Conservation (phyloP, 371 early-diverging fungal genomes). For the Saksenaea vasiformis region DNA sequence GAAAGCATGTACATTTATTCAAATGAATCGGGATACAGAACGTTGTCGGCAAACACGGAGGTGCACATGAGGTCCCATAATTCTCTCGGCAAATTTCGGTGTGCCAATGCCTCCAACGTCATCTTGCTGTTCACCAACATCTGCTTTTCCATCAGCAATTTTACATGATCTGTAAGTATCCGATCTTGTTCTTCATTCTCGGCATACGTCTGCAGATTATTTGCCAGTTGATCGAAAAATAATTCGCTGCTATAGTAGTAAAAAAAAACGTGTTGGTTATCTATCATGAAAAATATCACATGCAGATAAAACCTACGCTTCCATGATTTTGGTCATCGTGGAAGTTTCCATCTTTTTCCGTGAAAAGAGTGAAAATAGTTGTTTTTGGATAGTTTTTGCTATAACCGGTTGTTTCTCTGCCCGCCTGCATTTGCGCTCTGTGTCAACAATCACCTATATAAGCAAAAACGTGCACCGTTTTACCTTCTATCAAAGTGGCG, state of each 20-base stretch:
- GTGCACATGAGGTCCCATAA: slow-evolving; percentile 29
- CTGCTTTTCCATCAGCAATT: slow-evolving; percentile 20
- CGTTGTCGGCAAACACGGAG: slow-evolving; percentile 29
- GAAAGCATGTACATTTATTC: neutral
- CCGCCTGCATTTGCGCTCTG: neutral
- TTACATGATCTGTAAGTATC: slow-evolving; percentile 19
- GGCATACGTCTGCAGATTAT: slow-evolving; percentile 24
- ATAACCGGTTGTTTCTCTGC: neutral
- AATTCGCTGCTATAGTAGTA: slow-evolving; percentile 19
- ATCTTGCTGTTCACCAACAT: neutral
- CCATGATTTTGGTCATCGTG: neutral
- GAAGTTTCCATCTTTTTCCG: neutral
- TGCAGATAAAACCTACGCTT: neutral
- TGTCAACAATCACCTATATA: neutral
- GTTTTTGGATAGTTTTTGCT: neutral
- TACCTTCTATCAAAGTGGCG: neutral
- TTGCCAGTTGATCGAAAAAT: slow-evolving; percentile 30
- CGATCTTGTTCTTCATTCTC: slow-evolving; percentile 15
- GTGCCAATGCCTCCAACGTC: slow-evolving; percentile 28
- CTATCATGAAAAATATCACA: neutral
- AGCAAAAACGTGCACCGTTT: neutral
- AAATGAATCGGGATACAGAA: slow-evolving; percentile 19
- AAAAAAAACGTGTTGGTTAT: neutral
- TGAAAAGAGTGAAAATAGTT: neutral
- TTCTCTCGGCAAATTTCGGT: slow-evolving; percentile 31